Conservation (phyloP, 768 basidiomycete species). For the Hygrocybe punicea region DNA sequence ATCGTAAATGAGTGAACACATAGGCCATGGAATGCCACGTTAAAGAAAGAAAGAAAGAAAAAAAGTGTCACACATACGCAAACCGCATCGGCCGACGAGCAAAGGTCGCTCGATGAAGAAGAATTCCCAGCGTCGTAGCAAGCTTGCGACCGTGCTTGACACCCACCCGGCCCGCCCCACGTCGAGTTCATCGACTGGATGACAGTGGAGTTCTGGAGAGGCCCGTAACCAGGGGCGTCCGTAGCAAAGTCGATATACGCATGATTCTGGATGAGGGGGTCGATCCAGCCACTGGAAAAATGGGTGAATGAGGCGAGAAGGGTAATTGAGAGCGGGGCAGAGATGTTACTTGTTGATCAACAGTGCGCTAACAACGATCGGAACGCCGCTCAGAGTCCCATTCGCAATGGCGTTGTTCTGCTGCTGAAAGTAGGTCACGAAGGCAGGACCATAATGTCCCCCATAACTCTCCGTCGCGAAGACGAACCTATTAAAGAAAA, state of each 20-base stretch:
- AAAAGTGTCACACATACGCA: constrained; percentile 42
- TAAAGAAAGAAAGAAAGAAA: not conserved
- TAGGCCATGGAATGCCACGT: not conserved
- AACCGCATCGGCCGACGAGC: constrained; percentile 48
- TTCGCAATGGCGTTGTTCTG: constrained; percentile 53
- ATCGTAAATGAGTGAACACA: not conserved
- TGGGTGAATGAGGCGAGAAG: not conserved
- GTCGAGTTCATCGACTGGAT: constrained; percentile 47
- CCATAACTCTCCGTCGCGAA: constrained; percentile 67
- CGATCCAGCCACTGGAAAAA: constrained; percentile 55
- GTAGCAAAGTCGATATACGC: constrained; percentile 60
- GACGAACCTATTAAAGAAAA: constrained; percentile 48
- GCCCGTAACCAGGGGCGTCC: constrained; percentile 65
- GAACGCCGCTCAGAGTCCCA: constrained; percentile 46
- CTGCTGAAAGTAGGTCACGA: constrained; percentile 61
- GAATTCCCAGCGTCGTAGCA: constrained; percentile 55
- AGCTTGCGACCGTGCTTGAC: constrained; percentile 50
- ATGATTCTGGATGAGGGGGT: constrained; percentile 60
- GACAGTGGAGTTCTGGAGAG: constrained; percentile 47
- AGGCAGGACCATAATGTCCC: constrained; percentile 63
- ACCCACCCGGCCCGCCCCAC: constrained; percentile 49
- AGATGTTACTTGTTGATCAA: constrained; percentile 58
- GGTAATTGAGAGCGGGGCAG: not conserved
- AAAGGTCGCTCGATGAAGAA: constrained; percentile 47
- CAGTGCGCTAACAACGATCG: constrained; percentile 53